phyloP scores from a whole-genome alignment of 129 eudicot species.

The Flaveria brownii region DNA sequence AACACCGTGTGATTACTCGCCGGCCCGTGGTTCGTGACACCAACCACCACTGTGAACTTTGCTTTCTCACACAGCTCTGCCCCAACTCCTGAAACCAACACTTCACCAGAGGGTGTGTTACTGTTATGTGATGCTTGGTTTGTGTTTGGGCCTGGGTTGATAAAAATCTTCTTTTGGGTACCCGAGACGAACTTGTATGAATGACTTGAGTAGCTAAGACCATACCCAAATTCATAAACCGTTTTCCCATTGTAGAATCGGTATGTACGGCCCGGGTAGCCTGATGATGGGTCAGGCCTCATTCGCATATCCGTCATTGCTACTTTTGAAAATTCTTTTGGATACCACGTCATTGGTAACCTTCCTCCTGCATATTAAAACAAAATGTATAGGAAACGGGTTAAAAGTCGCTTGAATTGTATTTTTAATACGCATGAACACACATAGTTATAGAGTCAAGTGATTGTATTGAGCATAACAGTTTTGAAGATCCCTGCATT shows the following conservation, averaged over 20 bases:
- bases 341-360: constrained; percentile 80
- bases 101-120: constrained; percentile 3
- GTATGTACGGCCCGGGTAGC: constrained; percentile 76
- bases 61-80: constrained; percentile 36
- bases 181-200: constrained; percentile 44
- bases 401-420: no score
- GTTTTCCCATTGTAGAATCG: constrained; percentile 58
- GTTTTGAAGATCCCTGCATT: background rate
- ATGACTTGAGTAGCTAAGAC: constrained; percentile 59
- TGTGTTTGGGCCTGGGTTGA: constrained; percentile 1
- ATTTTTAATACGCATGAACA: no score
- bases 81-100: constrained; percentile 39
- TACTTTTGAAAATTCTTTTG: constrained; percentile 50
- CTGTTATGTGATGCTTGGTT: constrained; percentile 14
- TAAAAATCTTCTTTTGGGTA: constrained; percentile 26
- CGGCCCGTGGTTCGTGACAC: constrained; percentile 50
- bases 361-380: constrained; percentile 51
- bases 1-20: constrained; percentile 56
- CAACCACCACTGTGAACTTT: constrained; percentile 37
- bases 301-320: constrained; percentile 77
- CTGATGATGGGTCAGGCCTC: constrained; percentile 59
- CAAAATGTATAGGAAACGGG: background rate
- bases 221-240: constrained; percentile 62
- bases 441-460: no score
- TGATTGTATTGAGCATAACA: background rate